A percentile compares a stretch with the other conserved stretches of the same genome.
Evolutionary conservation across 805 yeast species (phyloP).

Genomic region (Millerozyma miso): DNA sequence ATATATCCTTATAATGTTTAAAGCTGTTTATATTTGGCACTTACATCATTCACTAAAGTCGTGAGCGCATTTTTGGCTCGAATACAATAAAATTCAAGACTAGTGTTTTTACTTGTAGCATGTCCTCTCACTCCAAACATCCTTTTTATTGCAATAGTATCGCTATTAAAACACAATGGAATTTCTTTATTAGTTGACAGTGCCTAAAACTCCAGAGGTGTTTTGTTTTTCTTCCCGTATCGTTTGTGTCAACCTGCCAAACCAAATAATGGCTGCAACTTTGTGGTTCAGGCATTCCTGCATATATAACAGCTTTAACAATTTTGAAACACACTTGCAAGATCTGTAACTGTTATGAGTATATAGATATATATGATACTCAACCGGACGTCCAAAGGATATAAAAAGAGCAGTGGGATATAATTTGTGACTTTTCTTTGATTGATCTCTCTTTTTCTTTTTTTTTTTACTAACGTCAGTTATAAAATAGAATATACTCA

Average conservation of each 20-base stretch:
- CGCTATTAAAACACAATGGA: not conserved
- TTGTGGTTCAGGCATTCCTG: not conserved
- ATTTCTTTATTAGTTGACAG: too few relatives aligned
- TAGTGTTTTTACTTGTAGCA: slow-evolving; percentile 1
- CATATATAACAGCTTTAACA: not conserved
- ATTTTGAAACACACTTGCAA: not conserved
- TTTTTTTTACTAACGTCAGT: too few relatives aligned
- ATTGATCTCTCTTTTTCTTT: too few relatives aligned
- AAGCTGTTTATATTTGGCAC: not conserved
- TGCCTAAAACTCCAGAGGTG: too few relatives aligned
- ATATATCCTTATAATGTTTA: not conserved
- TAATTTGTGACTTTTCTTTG: too few relatives aligned
- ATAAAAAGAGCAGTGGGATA: not conserved
- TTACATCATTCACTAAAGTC: not conserved
- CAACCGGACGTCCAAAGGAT: too few relatives aligned
- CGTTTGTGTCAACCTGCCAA: not conserved
- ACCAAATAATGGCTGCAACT: not conserved
- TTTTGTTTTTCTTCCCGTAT: not conserved
- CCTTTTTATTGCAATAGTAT: not conserved
- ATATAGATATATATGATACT: not conserved
- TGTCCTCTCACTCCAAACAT: not conserved
- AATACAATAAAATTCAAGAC: slow-evolving; percentile 6
- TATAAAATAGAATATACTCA: too few relatives aligned
- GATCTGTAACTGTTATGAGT: not conserved
- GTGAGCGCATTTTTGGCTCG: slow-evolving; percentile 5